Evolutionary conservation across 305 asterid species (phyloP).

Genomic region (Rubia peregrina): DNA sequence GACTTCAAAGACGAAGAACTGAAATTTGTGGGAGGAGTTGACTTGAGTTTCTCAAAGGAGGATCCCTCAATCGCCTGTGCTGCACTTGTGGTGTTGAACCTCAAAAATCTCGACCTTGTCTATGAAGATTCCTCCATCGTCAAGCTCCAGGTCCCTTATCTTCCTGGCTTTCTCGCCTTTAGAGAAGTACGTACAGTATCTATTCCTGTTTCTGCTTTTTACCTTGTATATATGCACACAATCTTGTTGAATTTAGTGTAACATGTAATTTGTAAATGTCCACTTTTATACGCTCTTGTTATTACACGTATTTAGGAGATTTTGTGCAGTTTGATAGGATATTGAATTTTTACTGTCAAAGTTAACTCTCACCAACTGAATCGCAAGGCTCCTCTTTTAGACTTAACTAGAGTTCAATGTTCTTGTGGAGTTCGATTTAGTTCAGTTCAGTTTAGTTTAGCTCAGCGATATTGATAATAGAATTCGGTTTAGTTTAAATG

Average conservation of each 20-base stretch:
- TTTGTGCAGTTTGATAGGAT: background rate
- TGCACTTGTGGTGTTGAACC: slow-evolving; percentile 37
- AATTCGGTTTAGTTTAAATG: background rate
- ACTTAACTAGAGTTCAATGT: background rate
- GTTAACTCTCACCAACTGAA: background rate
- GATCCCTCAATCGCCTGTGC: slow-evolving; percentile 73
- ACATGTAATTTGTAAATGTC: background rate
- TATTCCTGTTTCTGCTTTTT: background rate
- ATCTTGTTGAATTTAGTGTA: too few relatives aligned
- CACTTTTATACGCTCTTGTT: background rate
- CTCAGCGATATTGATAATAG: background rate
- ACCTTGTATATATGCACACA: background rate
- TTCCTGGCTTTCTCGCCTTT: slow-evolving; percentile 85
- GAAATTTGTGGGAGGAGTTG: slow-evolving; percentile 75
- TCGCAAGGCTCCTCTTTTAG: background rate
- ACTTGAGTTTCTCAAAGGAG: slow-evolving; percentile 68
- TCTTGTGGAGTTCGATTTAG: background rate
- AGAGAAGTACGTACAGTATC: slow-evolving; percentile 67
- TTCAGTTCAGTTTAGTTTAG: background rate
- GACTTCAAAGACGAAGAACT: slow-evolving; percentile 31
- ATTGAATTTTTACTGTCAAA: background rate
- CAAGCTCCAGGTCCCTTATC: slow-evolving; percentile 56
- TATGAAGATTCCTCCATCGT: slow-evolving; percentile 54
- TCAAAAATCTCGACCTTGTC: slow-evolving; percentile 46
- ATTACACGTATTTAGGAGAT: background rate